Evolutionary conservation across 2,329 filamentous ascomycete genomes (phyloP), one percentile per base, ranked within the genome.

Genomic region (Botrytis fabae): DNA sequence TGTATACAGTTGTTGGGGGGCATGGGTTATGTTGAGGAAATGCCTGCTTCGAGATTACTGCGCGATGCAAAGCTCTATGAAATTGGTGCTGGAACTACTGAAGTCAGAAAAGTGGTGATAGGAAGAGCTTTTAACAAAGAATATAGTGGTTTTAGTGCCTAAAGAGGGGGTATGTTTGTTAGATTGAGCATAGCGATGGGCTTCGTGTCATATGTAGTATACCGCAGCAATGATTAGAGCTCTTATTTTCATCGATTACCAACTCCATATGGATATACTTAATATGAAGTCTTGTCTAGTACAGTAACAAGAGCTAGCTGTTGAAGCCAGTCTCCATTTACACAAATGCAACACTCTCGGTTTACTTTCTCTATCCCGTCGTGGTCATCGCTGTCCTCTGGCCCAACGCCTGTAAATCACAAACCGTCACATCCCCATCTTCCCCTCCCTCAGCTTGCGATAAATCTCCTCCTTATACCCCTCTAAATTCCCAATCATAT

Each of bases 11-110:
- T 97, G 74, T 88, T 99, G 80, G 96, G 96, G 28, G 96, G 95
- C 0, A 98, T 95, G 89, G 95, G 95, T 5, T 98, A 98, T 80
- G 90, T 97, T 78, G 97, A 98, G 82, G 96, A 99, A 84, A 94
- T 98, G 84, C 91, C 94, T 0, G 95, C 94, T 0, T 97, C 95
- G 35, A 86, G 95, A 76, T 87, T 98, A 77, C 83, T 98, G 78
- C 84, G 96, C 80, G 89, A 91, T 82, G 89, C 89, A 51, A 91
- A 91, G 81, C 82, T 99, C 74, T 99, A 99, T 82, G 96, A 98
- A 84, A 98, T 99, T 81, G 96, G 96, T 1, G 96, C 96, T 8
- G 96, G 96, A 9, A 98, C 96, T 5, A 97, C 94, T 74, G 96
- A 99, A 84, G 91, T 99, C 69, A 87, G 96, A 77, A 87, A 95